Conservation (phyloP, 768 basidiomycete species). For the Boletus sp. region DNA sequence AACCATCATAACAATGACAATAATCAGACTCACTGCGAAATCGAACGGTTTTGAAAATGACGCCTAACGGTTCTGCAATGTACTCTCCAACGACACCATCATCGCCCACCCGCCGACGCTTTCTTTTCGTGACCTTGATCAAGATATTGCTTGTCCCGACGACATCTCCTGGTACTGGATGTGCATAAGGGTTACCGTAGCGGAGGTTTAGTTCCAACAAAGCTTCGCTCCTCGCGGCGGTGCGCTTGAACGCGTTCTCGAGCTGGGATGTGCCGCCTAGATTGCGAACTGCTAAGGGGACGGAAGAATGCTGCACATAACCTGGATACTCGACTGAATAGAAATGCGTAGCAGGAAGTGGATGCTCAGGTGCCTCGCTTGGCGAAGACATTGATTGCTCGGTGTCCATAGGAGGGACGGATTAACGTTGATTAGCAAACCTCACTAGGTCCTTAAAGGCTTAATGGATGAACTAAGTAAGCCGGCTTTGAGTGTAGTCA, state of each 20-base stretch:
- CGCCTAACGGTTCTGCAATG: constrained; percentile 68
- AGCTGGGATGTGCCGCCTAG: constrained; percentile 71
- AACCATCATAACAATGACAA: background rate
- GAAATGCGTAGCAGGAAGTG: constrained; percentile 58
- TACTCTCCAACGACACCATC: constrained; percentile 59
- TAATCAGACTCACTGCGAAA: constrained; percentile 75
- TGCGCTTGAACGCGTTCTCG: constrained; percentile 74
- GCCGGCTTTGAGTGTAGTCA: background rate
- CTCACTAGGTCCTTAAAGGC: background rate
- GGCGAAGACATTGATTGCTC: constrained; percentile 12
- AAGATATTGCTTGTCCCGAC: constrained; percentile 78
- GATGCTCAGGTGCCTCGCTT: constrained; percentile 36
- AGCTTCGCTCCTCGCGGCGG: constrained; percentile 57
- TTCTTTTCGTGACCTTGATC: constrained; percentile 78
- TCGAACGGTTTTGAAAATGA: constrained; percentile 77
- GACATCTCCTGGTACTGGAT: constrained; percentile 82
- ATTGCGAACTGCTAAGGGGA: constrained; percentile 58
- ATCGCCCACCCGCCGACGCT: constrained; percentile 41
- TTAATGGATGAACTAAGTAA: background rate
- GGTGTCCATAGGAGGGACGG: constrained; percentile 8
- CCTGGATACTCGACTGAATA: constrained; percentile 92
- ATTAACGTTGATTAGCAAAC: constrained; percentile 7
- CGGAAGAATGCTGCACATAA: constrained; percentile 64
- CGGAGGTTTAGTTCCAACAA: constrained; percentile 76
- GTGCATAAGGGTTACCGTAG: constrained; percentile 73